Percentiles rank a stretch among this genome's conserved stretches.
These are phyloP conservation scores for Graphium sp. DNA, from an alignment of 2,329 filamentous ascomycete genomes.

Conservation along the genomic window DNA sequence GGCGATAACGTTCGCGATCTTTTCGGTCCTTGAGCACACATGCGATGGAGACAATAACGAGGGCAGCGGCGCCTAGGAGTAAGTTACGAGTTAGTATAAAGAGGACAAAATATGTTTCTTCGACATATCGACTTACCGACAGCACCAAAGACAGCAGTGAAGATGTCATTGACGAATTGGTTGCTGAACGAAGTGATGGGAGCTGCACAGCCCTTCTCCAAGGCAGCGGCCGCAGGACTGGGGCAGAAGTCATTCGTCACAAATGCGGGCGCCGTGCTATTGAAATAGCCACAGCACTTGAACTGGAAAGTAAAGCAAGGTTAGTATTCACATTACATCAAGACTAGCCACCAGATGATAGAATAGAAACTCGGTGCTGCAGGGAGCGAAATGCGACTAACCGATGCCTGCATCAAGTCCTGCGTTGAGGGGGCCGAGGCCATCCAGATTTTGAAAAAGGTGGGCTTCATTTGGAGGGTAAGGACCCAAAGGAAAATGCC, in stretches of 20 bases:
- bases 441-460: constrained; percentile 44
- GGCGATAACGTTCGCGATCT: constrained; percentile 60
- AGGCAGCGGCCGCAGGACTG: constrained; percentile 52
- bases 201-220: constrained; percentile 52
- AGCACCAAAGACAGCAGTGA: constrained; percentile 66
- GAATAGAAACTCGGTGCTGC: no score
- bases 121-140: constrained; percentile 34
- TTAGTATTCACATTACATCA: neutral
- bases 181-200: constrained; percentile 55
- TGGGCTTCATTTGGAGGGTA: constrained; percentile 50
- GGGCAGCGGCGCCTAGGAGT: constrained; percentile 36
- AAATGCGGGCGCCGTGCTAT: constrained; percentile 56
- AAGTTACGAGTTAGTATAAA: constrained; percentile 2
- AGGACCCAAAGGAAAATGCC: constrained; percentile 57
- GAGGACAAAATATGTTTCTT: neutral
- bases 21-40: constrained; percentile 69
- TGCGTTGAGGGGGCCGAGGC: constrained; percentile 39
- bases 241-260: constrained; percentile 51
- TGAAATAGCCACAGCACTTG: constrained; percentile 64
- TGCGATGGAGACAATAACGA: constrained; percentile 53
- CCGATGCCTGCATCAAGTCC: constrained; percentile 52
- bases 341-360: neutral
- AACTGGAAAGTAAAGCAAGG: constrained; percentile 32
- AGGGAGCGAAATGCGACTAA: constrained; percentile 19
- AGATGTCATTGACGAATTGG: constrained; percentile 56